Conservation (phyloP, 108 stramenopile genomes). For the Tribonema minus region DNA sequence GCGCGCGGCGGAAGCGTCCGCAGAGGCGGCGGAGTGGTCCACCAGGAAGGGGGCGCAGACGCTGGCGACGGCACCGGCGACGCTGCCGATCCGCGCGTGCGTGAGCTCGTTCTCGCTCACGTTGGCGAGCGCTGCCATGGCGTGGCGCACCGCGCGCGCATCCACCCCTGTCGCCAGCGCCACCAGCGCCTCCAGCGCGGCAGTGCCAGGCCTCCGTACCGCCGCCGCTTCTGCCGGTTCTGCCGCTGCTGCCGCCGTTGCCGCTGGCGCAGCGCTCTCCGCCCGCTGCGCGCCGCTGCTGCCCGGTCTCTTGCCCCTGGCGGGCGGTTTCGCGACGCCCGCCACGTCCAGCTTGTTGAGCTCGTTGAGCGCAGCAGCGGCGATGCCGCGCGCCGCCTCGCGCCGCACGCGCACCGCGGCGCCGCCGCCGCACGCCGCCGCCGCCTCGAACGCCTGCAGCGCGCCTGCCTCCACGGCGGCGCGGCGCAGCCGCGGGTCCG, state of each 20-base stretch:
- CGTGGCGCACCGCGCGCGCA: conserved; percentile 25
- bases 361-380: conserved; percentile 68
- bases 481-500: conserved; percentile 56
- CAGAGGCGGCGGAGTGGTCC: background rate
- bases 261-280: background rate
- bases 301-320: background rate
- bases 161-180: conserved; percentile 48
- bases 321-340: background rate
- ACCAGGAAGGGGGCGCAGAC: background rate
- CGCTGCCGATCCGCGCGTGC: conserved; percentile 44
- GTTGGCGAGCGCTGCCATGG: conserved; percentile 67
- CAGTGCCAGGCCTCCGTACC: no score
- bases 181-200: conserved; percentile 50
- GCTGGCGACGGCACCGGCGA: background rate
- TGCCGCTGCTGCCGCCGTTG: background rate
- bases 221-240: background rate
- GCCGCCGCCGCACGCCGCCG: conserved; percentile 33
- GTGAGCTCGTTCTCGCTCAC: conserved; percentile 63
- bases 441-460: conserved; percentile 58
- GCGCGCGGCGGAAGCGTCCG: background rate
- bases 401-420: conserved; percentile 58
- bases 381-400: conserved; percentile 62
- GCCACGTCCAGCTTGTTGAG: conserved; percentile 72
- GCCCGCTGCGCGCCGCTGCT: conserved; percentile 72
- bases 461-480: conserved; percentile 65